Base-by-base conservation (phyloP, 108 stramenopile genomes). In the Conticribra guillardii region DNA sequence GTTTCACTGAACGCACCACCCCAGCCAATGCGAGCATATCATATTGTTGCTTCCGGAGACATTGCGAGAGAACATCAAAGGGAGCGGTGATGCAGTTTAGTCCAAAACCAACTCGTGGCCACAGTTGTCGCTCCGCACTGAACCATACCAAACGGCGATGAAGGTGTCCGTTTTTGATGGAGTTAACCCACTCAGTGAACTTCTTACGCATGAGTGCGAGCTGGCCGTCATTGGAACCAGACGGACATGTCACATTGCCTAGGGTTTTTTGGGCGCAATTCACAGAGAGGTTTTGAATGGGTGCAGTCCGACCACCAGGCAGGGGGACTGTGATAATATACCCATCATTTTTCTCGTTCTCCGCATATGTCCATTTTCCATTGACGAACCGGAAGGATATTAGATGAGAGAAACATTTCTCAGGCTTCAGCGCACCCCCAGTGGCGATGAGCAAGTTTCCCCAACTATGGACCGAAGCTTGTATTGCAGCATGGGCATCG, bases 41-140 rank as follows among this genome's bases (percentile, higher is more conserved):
- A 4, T 46, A 68, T 14, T 57, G 56, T 27, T 46, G 41, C 37
- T 67, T 67, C 33, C n/a, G 28, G 9, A 67, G 23, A 46, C 67
- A 55, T 1, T 26, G 15, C 2, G 41, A 19, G 3, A 67, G n/a
- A 14, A 56, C 18, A 0, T 2, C 0, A 1, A 41, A 19, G 0
- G 37, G 0, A 4, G 67, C 67, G 1, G 19, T 0, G 16, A 46
- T 56, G 0, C 44, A 54, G 54, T 54, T 56, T 2, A 59, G 31
- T 3, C 73, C 73, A 48, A 60, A 74, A 0, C 44, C 41, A 2
- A 74, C 34, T 15, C 28, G 27, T 26, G 56, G 56, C 64, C 73
- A 74, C 19, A 74, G 34, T 26, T 65, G 64, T 9, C 23, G 5
- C 4, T 54, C 54, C 45, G 54, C 2, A 7, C 37, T 22, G 41